These are phyloP conservation scores for Tetrapisispora iriomotensis DNA, from an alignment of 805 yeast genomes.

Conservation along the genomic window DNA sequence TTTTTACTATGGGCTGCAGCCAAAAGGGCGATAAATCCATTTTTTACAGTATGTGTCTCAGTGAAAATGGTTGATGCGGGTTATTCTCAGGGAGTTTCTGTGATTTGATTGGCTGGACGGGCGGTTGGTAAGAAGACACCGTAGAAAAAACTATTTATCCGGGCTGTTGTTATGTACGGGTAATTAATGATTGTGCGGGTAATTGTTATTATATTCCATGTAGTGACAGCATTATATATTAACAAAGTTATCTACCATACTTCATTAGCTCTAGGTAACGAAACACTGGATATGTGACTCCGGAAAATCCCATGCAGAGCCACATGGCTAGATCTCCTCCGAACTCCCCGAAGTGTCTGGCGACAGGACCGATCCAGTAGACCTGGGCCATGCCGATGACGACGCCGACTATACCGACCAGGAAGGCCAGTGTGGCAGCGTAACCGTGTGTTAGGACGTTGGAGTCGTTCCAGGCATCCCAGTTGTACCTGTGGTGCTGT, in stretches of 20 bases:
- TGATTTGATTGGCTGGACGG: too few species aligned
- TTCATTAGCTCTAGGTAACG: constrained; percentile 55
- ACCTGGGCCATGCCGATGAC: constrained; percentile 83
- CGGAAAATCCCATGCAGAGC: constrained; percentile 63
- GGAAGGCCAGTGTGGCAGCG: constrained; percentile 60
- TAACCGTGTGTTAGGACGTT: constrained; percentile 53
- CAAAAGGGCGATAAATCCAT: too few species aligned
- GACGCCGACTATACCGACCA: constrained; percentile 70
- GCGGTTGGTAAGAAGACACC: too few species aligned
- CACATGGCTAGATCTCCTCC: constrained; percentile 83
- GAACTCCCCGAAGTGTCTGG: constrained; percentile 48
- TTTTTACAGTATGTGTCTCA: too few species aligned
- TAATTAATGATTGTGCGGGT: too few species aligned
- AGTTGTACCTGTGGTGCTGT: constrained; percentile 47
- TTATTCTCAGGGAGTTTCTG: too few species aligned
- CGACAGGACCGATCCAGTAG: constrained; percentile 72
- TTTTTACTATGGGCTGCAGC: too few species aligned
- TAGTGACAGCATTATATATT: not conserved
- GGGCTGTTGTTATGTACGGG: too few species aligned
- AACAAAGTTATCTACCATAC: constrained; percentile 36
- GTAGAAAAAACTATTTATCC: too few species aligned
- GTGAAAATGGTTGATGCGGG: too few species aligned
- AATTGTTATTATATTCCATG: too few species aligned
- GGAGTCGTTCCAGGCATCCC: constrained; percentile 63
- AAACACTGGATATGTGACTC: constrained; percentile 50